Conservation (phyloP, 2,329 filamentous ascomycete genomes). For the Fusarium continuum region DNA sequence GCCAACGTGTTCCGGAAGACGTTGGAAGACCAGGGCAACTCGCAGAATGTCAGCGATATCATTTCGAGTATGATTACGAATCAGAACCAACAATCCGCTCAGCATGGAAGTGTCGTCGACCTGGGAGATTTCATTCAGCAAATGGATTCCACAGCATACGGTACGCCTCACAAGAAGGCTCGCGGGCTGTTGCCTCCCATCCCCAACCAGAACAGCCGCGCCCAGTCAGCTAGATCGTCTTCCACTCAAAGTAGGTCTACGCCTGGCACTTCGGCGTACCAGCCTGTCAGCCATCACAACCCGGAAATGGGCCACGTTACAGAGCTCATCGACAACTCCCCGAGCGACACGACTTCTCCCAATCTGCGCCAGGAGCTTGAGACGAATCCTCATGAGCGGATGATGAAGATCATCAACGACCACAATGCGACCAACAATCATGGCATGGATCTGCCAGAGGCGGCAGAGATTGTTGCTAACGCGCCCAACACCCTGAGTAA, state of each 20-base stretch:
- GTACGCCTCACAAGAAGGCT: constrained; percentile 59
- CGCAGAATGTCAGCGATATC: constrained; percentile 83
- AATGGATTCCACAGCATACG: constrained; percentile 51
- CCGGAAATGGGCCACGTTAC: constrained; percentile 66
- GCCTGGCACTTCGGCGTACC: constrained; percentile 35
- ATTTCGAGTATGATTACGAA: constrained; percentile 78
- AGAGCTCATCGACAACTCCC: constrained; percentile 65
- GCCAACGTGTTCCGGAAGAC: constrained; percentile 97
- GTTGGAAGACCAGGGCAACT: constrained; percentile 80
- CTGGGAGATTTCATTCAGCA: constrained; percentile 67
- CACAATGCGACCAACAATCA: constrained; percentile 64
- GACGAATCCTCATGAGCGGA: constrained; percentile 66
- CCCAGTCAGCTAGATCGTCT: constrained; percentile 42
- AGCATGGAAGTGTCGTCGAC: constrained; percentile 68
- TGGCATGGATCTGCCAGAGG: constrained; percentile 63
- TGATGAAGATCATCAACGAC: constrained; percentile 73
- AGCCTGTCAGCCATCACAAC: constrained; percentile 45
- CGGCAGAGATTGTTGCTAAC: constrained; percentile 60
- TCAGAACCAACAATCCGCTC: constrained; percentile 56
- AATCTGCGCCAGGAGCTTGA: constrained; percentile 66
- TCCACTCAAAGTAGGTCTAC: constrained; percentile 26
- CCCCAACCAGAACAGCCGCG: constrained; percentile 50
- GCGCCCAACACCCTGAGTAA: constrained; percentile 63
- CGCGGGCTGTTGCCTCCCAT: constrained; percentile 66
- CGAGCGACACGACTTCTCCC: constrained; percentile 57